Conservation (phyloP, 306 rosid species). For the Prunus fruticosa region DNA sequence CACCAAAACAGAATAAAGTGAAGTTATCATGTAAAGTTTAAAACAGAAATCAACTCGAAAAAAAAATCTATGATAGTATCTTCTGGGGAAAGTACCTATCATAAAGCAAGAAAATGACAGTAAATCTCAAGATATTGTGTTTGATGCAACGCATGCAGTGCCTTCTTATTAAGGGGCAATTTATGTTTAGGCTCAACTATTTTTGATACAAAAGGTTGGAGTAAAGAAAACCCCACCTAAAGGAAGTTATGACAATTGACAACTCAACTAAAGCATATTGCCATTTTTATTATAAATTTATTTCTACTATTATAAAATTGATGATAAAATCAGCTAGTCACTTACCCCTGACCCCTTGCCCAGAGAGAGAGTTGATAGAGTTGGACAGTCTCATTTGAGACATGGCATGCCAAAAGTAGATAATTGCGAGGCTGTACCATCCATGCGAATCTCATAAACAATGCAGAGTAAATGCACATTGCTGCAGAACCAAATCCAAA, state of each 20-base stretch:
- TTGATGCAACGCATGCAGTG: no score
- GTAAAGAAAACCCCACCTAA: no score
- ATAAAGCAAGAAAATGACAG: constrained; percentile 2
- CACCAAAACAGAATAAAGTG: no score
- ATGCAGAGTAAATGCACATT: constrained; percentile 57
- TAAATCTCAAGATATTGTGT: background rate
- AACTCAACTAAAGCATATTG: background rate
- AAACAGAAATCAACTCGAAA: no score
- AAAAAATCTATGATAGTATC: background rate
- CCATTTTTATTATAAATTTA: no score
- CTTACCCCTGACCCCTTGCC: constrained; percentile 60
- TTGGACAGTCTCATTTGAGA: constrained; percentile 65
- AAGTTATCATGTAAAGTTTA: no score
- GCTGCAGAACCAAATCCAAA: constrained; percentile 41
- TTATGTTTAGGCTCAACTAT: background rate
- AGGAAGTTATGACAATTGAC: background rate
- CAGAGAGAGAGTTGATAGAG: constrained; percentile 67
- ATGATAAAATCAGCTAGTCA: background rate
- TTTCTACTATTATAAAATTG: no score
- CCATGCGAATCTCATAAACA: constrained; percentile 78
- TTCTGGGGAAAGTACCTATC: constrained; percentile 53
- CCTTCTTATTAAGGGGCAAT: no score
- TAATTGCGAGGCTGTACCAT: constrained; percentile 78
- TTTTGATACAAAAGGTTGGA: no score
- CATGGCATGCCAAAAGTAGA: constrained; percentile 65